Evolutionary conservation across 768 basidiomycete genomes (phyloP).

Genomic region (Kwoniella botswanensis): DNA sequence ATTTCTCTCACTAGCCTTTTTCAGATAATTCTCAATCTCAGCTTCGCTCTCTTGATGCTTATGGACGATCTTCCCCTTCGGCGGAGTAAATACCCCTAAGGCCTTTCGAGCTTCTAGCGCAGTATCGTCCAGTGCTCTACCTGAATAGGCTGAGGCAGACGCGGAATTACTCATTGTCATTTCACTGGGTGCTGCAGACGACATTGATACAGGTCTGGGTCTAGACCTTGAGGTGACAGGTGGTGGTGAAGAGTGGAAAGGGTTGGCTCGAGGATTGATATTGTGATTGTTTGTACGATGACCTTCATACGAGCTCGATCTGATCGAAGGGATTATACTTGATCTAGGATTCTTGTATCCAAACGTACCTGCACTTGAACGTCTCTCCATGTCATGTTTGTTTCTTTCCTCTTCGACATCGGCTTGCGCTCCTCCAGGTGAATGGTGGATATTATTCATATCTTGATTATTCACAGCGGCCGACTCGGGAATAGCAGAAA

Average conservation of each 20-base stretch:
- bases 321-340: constrained; percentile 10
- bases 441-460: neutral
- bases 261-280: neutral
- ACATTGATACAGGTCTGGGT: constrained; percentile 29
- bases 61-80: constrained; percentile 22
- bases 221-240: neutral
- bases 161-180: constrained; percentile 15
- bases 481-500: constrained; percentile 23
- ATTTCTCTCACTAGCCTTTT: constrained; percentile 34
- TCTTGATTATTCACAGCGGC: neutral
- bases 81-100: constrained; percentile 27
- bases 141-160: constrained; percentile 23
- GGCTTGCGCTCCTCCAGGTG: neutral
- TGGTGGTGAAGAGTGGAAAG: constrained; percentile 4
- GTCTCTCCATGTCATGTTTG: neutral
- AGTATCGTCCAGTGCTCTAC: constrained; percentile 21
- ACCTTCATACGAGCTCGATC: neutral
- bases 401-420: neutral
- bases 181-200: constrained; percentile 26
- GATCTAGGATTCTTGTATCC: constrained; percentile 17
- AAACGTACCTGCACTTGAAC: constrained; percentile 26
- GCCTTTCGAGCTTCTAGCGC: constrained; percentile 20
- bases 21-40: constrained; percentile 34
- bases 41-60: constrained; percentile 34
- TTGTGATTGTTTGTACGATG: neutral